These are phyloP conservation scores for Cercospora beticola DNA, from an alignment of 2,329 filamentous ascomycete species.

Conservation along the genomic window DNA sequence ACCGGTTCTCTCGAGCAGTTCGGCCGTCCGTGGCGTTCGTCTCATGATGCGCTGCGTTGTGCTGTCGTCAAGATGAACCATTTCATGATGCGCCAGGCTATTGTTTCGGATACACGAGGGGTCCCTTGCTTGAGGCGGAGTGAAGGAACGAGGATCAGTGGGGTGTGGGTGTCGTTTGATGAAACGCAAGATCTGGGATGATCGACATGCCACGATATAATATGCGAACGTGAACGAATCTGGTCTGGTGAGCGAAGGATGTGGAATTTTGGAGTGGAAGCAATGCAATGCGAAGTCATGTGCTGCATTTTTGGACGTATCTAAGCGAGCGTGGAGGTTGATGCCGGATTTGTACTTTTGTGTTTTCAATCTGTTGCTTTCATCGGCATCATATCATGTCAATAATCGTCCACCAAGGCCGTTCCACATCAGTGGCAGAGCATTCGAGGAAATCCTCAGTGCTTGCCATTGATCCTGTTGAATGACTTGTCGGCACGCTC, in stretches of 20 bases:
- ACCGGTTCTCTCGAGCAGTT: not conserved
- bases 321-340: not conserved
- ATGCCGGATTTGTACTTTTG: not conserved
- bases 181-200: not conserved
- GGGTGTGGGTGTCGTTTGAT: not conserved
- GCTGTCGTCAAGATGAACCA: not conserved
- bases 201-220: not conserved
- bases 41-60: not conserved
- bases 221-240: not conserved
- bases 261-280: too few relatives aligned
- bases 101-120: not conserved
- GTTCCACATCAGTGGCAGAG: not conserved
- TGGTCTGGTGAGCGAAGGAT: not conserved
- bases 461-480: not conserved
- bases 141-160: not conserved
- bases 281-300: not conserved
- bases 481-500: slow-evolving; percentile 61
- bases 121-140: not conserved
- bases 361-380: not conserved
- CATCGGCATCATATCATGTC: not conserved
- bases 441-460: not conserved
- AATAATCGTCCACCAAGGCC: not conserved
- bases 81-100: not conserved
- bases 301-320: not conserved
- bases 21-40: not conserved